These are phyloP conservation scores for Rhinocladiella mackenziei DNA, from an alignment of 2,329 filamentous ascomycete species.

Conservation along the genomic window DNA sequence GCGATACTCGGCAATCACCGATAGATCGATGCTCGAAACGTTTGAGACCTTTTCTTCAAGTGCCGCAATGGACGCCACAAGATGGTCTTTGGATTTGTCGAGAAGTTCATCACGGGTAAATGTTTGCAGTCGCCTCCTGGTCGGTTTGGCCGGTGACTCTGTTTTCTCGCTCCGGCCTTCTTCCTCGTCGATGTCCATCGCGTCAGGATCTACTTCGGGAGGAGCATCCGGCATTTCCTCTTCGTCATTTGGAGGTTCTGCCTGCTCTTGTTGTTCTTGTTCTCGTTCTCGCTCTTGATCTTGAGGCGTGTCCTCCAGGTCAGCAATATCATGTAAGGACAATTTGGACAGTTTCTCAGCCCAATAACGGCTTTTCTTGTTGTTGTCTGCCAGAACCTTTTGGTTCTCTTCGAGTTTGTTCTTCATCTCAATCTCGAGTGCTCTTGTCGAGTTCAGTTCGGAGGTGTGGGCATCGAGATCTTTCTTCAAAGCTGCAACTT, in stretches of 20 bases:
- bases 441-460: constrained; percentile 83
- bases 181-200: constrained; percentile 38
- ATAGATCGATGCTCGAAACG: constrained; percentile 73
- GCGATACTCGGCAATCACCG: constrained; percentile 83
- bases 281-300: not conserved
- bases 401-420: constrained; percentile 97
- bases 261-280: constrained; percentile 7
- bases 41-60: constrained; percentile 76
- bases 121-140: constrained; percentile 62
- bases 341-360: constrained; percentile 85
- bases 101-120: constrained; percentile 70
- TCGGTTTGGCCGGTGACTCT: constrained; percentile 27
- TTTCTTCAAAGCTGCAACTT: constrained; percentile 72
- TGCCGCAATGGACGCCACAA: constrained; percentile 62
- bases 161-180: constrained; percentile 48
- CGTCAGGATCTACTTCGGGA: constrained; percentile 65
- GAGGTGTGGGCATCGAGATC: constrained; percentile 81
- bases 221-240: constrained; percentile 49
- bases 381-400: constrained; percentile 80
- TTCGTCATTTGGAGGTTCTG: constrained; percentile 4
- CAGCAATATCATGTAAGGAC: constrained; percentile 72
- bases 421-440: constrained; percentile 93
- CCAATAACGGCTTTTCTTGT: constrained; percentile 81
- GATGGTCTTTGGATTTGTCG: constrained; percentile 59
- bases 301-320: constrained; percentile 44